Evolutionary conservation across 306 rosid species (phyloP).

Genomic region (Prunus mume): DNA sequence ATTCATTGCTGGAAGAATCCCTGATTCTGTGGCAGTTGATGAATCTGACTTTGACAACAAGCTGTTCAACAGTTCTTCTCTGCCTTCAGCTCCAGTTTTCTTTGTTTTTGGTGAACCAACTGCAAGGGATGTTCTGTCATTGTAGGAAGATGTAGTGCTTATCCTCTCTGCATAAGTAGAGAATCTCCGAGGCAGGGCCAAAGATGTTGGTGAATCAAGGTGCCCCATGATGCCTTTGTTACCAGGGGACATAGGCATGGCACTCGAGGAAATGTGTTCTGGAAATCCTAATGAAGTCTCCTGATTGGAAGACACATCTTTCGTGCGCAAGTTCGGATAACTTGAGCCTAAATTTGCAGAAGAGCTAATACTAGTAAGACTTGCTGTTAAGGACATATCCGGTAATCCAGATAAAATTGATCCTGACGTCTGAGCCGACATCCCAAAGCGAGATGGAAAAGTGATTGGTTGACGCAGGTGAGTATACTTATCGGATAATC

Average conservation of each 20-base stretch:
- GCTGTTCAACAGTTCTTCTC: conserved; percentile 76
- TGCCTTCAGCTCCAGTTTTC: conserved; percentile 87
- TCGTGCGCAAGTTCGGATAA: conserved; percentile 58
- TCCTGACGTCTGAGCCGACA: conserved; percentile 62
- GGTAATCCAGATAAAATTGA: conserved; percentile 64
- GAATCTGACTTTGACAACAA: conserved; percentile 62
- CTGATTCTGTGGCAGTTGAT: conserved; percentile 47
- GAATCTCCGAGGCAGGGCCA: conserved; percentile 58
- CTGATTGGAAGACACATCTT: conserved; percentile 62
- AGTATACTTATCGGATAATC: conserved; percentile 66
- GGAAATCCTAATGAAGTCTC: conserved; percentile 62
- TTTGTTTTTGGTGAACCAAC: conserved; percentile 84
- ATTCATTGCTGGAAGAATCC: conserved; percentile 49
- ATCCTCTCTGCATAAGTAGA: conserved; percentile 94
- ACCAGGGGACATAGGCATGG: conserved; percentile 53
- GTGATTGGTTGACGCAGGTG: conserved; percentile 50
- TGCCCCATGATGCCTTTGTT: conserved; percentile 66
- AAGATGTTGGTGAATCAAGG: conserved; percentile 58
- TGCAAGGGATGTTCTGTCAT: conserved; percentile 58
- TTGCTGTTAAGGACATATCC: conserved; percentile 55
- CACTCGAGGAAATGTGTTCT: conserved; percentile 46
- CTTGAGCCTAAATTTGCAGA: conserved; percentile 48
- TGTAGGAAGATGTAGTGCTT: conserved; percentile 68
- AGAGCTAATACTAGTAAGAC: conserved; percentile 39
- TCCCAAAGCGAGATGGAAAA: conserved; percentile 76